A percentile compares a stretch with the other conserved stretches of the same genome.
These are phyloP conservation scores for Lavandula angustifolia DNA, from an alignment of 257 asterid genomes.

Conservation along the genomic window DNA sequence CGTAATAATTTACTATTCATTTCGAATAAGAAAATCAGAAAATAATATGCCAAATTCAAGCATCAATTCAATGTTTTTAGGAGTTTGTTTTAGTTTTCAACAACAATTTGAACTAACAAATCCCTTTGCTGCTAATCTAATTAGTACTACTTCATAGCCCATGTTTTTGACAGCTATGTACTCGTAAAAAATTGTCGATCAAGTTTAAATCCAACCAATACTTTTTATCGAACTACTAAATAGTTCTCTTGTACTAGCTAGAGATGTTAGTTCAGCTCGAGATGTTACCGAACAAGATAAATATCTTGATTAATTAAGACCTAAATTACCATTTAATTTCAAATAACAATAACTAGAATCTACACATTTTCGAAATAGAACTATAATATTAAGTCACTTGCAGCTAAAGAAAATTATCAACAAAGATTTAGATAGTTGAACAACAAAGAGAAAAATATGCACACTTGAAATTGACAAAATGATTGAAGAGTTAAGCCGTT, in stretches of 20 bases:
- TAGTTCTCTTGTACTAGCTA: no score
- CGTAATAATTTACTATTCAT: no score
- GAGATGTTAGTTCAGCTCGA: no score
- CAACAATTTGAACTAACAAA: neutral
- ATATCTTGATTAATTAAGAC: neutral
- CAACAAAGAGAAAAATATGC: conserved; percentile 26
- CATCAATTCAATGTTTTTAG: conserved; percentile 3
- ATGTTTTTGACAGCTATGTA: neutral
- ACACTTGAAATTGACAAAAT: conserved; percentile 2
- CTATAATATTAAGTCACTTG: neutral
- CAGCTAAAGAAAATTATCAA: neutral
- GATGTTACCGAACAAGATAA: no score
- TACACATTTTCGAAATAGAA: neutral
- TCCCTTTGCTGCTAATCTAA: neutral
- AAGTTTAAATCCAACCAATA: neutral
- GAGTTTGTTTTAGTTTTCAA: conserved; percentile 4
- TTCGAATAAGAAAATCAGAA: no score
- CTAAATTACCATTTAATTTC: neutral
- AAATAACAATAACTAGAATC: neutral
- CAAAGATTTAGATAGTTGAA: conserved; percentile 38
- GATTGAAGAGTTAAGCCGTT: conserved; percentile 9
- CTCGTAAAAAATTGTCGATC: neutral
- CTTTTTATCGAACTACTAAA: no score
- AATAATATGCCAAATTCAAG: no score
- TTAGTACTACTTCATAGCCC: neutral